Evolutionary conservation across 1,284 basidiomycete genomes (phyloP).

Genomic region (Termitomyces sp.): DNA sequence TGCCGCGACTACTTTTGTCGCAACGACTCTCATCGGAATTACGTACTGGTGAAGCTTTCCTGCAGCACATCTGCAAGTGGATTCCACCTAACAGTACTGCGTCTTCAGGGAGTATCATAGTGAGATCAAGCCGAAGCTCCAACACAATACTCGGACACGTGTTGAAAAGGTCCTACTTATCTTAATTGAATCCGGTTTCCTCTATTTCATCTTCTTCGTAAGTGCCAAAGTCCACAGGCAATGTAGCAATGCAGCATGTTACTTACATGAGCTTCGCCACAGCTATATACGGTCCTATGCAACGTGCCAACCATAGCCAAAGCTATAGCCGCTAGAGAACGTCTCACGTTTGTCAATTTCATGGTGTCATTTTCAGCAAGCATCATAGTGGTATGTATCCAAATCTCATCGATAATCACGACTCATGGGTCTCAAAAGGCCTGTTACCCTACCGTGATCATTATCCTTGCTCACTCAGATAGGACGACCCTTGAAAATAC

Average conservation of each 20-base stretch:
- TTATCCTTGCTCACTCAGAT: conserved; percentile 4
- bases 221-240: too few species aligned
- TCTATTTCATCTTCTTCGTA: conserved; percentile 8
- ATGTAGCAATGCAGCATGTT: neutral
- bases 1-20: conserved; percentile 6
- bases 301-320: conserved; percentile 2
- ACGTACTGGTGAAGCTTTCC: conserved; percentile 2
- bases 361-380: conserved; percentile 6
- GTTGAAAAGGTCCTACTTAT: conserved; percentile 4
- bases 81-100: neutral
- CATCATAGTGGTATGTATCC: conserved; percentile 1
- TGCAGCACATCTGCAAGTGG: too few species aligned
- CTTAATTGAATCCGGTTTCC: conserved; percentile 3
- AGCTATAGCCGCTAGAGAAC: neutral
- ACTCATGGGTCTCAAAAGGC: neutral
- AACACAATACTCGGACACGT: neutral
- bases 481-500: neutral
- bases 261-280: neutral
- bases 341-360: conserved; percentile 7
- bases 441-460: conserved; percentile 5
- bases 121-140: neutral
- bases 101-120: neutral
- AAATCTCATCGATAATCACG: neutral
- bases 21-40: conserved; percentile 1
- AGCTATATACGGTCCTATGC: conserved; percentile 7